A percentile compares a stretch with the other conserved stretches of the same genome.
Conservation (phyloP, 768 basidiomycete species). For the Boletellus sp. region DNA sequence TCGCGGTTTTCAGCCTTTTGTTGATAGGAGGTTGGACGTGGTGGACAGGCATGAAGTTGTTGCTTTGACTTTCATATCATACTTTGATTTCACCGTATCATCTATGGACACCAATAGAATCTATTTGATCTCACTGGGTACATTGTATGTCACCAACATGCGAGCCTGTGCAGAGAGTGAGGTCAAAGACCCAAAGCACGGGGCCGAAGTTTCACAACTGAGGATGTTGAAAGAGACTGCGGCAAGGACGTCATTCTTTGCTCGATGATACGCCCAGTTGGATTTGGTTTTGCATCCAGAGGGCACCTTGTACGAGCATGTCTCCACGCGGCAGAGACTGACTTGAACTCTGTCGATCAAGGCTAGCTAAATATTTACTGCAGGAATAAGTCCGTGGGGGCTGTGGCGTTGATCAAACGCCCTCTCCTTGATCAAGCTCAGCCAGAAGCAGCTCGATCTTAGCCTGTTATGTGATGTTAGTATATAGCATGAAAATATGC, state of each 20-base stretch:
- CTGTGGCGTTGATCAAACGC: slow-evolving; percentile 33
- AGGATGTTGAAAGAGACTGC: neutral
- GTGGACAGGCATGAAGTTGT: slow-evolving; percentile 57
- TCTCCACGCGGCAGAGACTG: neutral
- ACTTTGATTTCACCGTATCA: neutral
- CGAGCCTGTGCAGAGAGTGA: neutral
- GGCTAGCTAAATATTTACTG: neutral
- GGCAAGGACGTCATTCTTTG: slow-evolving; percentile 42
- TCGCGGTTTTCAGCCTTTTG: slow-evolving; percentile 54
- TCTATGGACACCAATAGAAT: neutral
- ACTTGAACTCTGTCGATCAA: neutral
- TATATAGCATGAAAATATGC: neutral
- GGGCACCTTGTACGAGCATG: slow-evolving; percentile 79
- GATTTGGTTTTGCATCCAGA: slow-evolving; percentile 55
- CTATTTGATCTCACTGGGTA: neutral
- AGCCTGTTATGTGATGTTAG: slow-evolving; percentile 35
- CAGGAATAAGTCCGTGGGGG: neutral
- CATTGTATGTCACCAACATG: slow-evolving; percentile 11
- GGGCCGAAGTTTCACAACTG: neutral
- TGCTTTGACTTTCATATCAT: slow-evolving; percentile 19
- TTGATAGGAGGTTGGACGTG: slow-evolving; percentile 55
- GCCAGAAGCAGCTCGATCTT: slow-evolving; percentile 60
- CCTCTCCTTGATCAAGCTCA: slow-evolving; percentile 64
- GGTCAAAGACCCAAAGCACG: slow-evolving; percentile 1
- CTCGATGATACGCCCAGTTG: slow-evolving; percentile 77